Conservation (phyloP, 2,329 filamentous ascomycete genomes). For the Fusarium sp. region DNA sequence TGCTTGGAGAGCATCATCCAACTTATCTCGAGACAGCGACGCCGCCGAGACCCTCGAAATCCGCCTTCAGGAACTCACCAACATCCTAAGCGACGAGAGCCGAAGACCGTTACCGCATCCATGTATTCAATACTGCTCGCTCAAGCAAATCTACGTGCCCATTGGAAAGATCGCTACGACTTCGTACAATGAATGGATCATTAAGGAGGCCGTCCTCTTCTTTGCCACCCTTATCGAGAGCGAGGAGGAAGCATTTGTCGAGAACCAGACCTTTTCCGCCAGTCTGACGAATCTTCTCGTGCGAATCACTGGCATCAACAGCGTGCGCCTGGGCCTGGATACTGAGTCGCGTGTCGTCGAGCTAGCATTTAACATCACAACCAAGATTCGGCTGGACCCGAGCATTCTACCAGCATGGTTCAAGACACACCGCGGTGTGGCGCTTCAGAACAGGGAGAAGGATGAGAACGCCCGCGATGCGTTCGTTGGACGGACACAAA, state of each 20-base stretch:
- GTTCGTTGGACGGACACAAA: slow-evolving; percentile 86
- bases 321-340: slow-evolving; percentile 77
- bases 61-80: slow-evolving; percentile 70
- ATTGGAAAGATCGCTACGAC: slow-evolving; percentile 89
- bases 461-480: slow-evolving; percentile 73
- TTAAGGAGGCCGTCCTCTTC: slow-evolving; percentile 84
- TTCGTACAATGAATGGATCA: slow-evolving; percentile 85
- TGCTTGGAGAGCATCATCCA: slow-evolving; percentile 70
- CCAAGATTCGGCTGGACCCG: slow-evolving; percentile 92
- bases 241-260: slow-evolving; percentile 94
- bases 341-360: slow-evolving; percentile 92
- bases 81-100: slow-evolving; percentile 87
- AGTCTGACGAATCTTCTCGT: slow-evolving; percentile 88
- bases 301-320: slow-evolving; percentile 78
- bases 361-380: slow-evolving; percentile 93
- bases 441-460: slow-evolving; percentile 48
- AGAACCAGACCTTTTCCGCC: slow-evolving; percentile 84
- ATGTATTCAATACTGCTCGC: slow-evolving; percentile 87
- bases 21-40: slow-evolving; percentile 68
- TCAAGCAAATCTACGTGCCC: slow-evolving; percentile 88
- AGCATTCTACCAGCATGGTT: slow-evolving; percentile 93
- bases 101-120: slow-evolving; percentile 89
- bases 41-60: slow-evolving; percentile 71
- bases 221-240: slow-evolving; percentile 95
- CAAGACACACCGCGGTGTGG: slow-evolving; percentile 60